Evolutionary conservation across 2,329 filamentous ascomycete species (phyloP), one percentile per base, ranked within the genome.

Genomic region (Fusarium goolgardi): DNA sequence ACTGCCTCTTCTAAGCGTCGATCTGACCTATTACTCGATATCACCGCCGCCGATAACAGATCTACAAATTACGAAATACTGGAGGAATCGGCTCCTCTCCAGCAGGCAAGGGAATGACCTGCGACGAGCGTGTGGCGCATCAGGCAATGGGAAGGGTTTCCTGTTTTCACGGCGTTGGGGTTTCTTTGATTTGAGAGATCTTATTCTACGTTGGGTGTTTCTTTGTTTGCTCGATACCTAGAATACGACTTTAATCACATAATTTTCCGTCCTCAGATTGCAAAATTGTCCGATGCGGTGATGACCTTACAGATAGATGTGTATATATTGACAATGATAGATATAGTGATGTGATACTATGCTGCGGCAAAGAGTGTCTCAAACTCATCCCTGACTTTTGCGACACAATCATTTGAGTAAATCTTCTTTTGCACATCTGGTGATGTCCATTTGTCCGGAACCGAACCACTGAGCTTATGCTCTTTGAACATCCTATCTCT

Each of bases 361-460:
- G 67, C 40, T 41, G 60, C 55, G 18, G 62, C 61, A 59, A 72
- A 74, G 10, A 67, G 54, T 23, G 53, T 57, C 37, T 72, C 69
- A 53, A 74, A 74, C 31, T 70, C 72, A 13, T 59, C 61, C 41
- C 53, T 74, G 35, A 72, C 65, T 47, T 87, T 83, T 71, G 81
- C 78, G 50, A 86, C 81, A 72, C 87, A 89, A 76, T 91, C 88
- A 72, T 88, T 83, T 13, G 85, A 84, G 76, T 91, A 91, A 63
- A 91, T 86, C 82, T 86, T 85, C 76, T 85, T 83, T 77, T 91
- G 89, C 41, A 91, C 87, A 71, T 91, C 88, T 12, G 88, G 87
- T 76, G 89, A 90, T 5, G 88, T 88, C 89, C 89, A 91, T 79
- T 90, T 91, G 78, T 91, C 89, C 4, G 88, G 88, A 62, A 85